Base-by-base conservation (phyloP, 768 basidiomycete genomes). In the Psilocybe sp. region DNA sequence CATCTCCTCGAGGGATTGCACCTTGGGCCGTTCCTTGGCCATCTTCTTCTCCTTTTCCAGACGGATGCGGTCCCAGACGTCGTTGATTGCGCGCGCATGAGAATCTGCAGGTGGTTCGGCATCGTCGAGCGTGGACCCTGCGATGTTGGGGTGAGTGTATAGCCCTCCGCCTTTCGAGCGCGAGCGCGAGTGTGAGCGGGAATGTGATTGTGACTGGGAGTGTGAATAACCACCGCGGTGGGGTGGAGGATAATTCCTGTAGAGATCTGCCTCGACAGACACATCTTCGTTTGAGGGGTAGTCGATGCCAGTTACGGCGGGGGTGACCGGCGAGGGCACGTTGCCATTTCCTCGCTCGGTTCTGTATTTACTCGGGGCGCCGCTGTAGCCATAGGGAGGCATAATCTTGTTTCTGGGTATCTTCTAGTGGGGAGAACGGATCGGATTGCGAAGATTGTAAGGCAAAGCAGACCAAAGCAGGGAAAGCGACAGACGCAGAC, bases 21-120 rank as follows among this genome's bases (percentile, higher is more conserved):
- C 82, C 64, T 89, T 89, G 28, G 82, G 77, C 45, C 80, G 80
- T 58, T 82, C 77, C 56, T 81, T 81, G 38, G 82, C 84, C 75
- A 88, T 83, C 57, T 77, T 77, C 54, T 71, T 75, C 44, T 80
- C 81, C 65, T 88, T 89, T 66, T 78, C 73, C 63, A 78, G 76
- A 40, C 85, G 77, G 46, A 89, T 76, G 47, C 77, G 74, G 50
- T 69, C 76, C 87, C 87, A 89, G n/a, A 89, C 65, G 16, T 78
- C 69, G 58, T 85, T 77, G 53, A 88, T 67, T 12, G 74, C 69
- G 31, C 69, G 58, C 23, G 67, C 60, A 44, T 76, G 23, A 7
- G 23, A 28, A 7, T 28, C 74, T 20, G 65, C 63, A 14, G 72
- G 71, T 16, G 72, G 74, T 46, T 71, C 71, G 33, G 65, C 68